phyloP scores from a whole-genome alignment of 2,329 filamentous ascomycete species.

The Zasmidium cellare region DNA sequence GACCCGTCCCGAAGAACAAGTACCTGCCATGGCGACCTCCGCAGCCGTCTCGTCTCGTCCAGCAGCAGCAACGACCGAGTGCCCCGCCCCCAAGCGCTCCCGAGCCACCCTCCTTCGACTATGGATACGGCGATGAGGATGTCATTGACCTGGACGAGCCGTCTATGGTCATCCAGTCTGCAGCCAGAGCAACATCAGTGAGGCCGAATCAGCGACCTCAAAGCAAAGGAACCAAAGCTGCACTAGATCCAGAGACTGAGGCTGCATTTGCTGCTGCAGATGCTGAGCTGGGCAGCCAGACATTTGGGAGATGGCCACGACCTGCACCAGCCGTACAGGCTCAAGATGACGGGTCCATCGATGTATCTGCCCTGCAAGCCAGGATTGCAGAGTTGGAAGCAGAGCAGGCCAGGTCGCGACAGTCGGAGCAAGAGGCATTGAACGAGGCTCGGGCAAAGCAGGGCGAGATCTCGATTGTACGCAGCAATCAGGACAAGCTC shows the following conservation, averaged over 20 bases:
- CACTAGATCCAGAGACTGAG: conserved; percentile 29
- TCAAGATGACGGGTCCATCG: conserved; percentile 14
- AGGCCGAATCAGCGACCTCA: conserved; percentile 7
- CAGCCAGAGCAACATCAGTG: conserved; percentile 13
- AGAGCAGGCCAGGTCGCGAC: conserved; percentile 40
- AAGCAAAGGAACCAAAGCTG: conserved; percentile 9
- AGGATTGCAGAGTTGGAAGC: conserved; percentile 49
- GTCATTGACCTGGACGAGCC: conserved; percentile 48
- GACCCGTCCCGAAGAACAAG: conserved; percentile 18
- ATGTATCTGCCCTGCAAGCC: conserved; percentile 38
- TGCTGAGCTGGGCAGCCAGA: conserved; percentile 31
- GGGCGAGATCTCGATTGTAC: conserved; percentile 74
- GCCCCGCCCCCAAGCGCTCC: conserved; percentile 27
- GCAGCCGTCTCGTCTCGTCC: conserved; percentile 19
- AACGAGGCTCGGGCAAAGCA: conserved; percentile 61
- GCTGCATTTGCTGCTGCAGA: conserved; percentile 36
- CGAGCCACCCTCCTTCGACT: conserved; percentile 40
- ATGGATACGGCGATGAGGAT: conserved; percentile 47
- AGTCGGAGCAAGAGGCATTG: conserved; percentile 43
- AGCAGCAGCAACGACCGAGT: conserved; percentile 3
- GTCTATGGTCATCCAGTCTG: conserved; percentile 30
- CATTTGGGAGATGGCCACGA: conserved; percentile 24
- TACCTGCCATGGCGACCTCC: conserved; percentile 33
- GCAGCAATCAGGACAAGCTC: conserved; percentile 65
- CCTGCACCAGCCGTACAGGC: conserved; percentile 6